Base-by-base conservation (phyloP, 2,329 filamentous ascomycete species). In the Thermochaetoides dissita region DNA sequence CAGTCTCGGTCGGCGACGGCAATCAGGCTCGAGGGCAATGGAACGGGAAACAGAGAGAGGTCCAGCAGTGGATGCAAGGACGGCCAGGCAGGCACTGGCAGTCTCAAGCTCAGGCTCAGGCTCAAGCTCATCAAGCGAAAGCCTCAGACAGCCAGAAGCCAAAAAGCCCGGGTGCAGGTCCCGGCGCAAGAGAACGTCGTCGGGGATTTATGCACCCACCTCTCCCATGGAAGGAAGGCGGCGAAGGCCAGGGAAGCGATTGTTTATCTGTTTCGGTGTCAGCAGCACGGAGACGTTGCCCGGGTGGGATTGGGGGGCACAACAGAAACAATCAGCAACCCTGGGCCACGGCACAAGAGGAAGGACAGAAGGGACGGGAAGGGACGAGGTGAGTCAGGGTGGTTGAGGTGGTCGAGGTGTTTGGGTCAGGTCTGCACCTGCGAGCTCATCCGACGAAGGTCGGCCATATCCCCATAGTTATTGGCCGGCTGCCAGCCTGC, bases 201-300 rank as follows among this genome's bases (percentile, higher is more conserved):
- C 17, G 17, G 17, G 12, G 17, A 36, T 42, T 40, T 40, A 44
- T 44, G 41, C 24, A 7, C 11, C 34, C 33, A 12, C 35, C n/a
- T 36, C 41, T n/a, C 31, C 12, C 38, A 40, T 24, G 17, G 17
- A 24, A 24, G 17, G 17, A 24, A 24, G 17, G 17, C 17, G 17
- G 17, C 17, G 38, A 33, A 28, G 31, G 17, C 17, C 28, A 28
- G 8, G 17, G 24, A 41, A 36, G 39, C 12, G 34, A 44, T 37
- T 48, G 48, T 46, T 48, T 45, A 46, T 40, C 31, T 37, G 29
- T 30, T 11, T 28, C n/a, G n/a, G 17, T 32, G 12, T 42, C 36
- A 34, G 36, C 31, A 30, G 17, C 28, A 39, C 35, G 36, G 34
- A 30, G 38, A 46, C 38, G 47, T 48, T 48, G 45, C 46, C 42